These are phyloP conservation scores for Nannochloropsis salina DNA, from an alignment of 108 stramenopile genomes.

Conservation along the genomic window DNA sequence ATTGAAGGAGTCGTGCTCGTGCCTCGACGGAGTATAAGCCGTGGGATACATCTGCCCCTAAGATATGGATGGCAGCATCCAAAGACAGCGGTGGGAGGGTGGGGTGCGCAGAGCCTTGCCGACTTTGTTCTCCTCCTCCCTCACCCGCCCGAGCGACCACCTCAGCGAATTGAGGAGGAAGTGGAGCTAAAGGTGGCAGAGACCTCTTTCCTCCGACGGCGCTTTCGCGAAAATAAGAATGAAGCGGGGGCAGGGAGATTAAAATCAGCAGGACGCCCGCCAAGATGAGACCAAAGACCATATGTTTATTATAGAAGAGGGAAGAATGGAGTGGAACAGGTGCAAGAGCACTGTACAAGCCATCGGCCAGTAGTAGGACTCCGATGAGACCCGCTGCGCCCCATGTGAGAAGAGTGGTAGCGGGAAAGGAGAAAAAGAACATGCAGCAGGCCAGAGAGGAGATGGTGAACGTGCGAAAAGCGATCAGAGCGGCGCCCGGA, in stretches of 20 bases:
- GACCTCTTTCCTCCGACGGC: not conserved
- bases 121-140: not conserved
- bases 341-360: not conserved
- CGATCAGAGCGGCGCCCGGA: too few species aligned
- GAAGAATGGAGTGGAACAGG: not conserved
- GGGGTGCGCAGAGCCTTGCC: not conserved
- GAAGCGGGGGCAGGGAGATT: not conserved
- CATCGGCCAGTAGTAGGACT: not conserved
- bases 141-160: not conserved
- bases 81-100: conserved; percentile 8
- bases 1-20: not conserved
- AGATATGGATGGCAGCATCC: conserved; percentile 9
- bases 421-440: not conserved
- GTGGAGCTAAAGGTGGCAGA: not conserved
- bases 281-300: not conserved
- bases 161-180: not conserved
- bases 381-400: not conserved
- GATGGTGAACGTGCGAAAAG: too few species aligned
- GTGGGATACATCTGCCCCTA: not conserved
- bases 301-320: not conserved
- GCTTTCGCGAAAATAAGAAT: not conserved
- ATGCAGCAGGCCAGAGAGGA: not conserved
- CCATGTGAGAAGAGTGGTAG: not conserved
- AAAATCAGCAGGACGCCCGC: not conserved
- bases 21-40: not conserved